phyloP scores from a whole-genome alignment of 306 rosid genomes.

The Glycyrrhiza uralensis region DNA sequence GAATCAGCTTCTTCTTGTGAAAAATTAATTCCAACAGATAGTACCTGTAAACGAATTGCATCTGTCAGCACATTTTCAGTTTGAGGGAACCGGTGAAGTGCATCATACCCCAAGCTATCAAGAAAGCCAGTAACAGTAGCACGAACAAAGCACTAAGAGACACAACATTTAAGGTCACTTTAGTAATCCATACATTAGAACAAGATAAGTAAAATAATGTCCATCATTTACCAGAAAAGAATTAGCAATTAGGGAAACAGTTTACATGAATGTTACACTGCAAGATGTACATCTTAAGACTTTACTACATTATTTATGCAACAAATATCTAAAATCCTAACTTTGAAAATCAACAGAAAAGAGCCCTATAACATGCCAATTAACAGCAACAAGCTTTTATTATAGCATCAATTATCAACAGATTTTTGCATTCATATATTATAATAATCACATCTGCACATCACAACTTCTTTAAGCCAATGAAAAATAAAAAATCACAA shows the following conservation, averaged over 20 bases:
- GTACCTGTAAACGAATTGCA: constrained; percentile 83
- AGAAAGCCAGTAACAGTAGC: constrained; percentile 58
- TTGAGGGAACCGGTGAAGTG: constrained; percentile 37
- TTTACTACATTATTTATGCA: not conserved
- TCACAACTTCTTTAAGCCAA: not conserved
- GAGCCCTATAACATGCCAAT: not conserved
- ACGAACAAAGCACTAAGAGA: constrained; percentile 75
- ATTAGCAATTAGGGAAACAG: not conserved
- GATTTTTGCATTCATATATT: not conserved
- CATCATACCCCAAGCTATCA: constrained; percentile 37
- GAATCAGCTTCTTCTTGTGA: not conserved
- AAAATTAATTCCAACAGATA: constrained; percentile 6
- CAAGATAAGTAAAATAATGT: constrained; percentile 20
- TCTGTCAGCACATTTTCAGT: constrained; percentile 58
- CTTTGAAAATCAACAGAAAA: not conserved
- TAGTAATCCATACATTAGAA: constrained; percentile 17
- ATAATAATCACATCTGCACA: not conserved
- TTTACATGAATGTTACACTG: not conserved
- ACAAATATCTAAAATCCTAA: constrained; percentile 2
- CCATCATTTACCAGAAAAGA: constrained; percentile 13
- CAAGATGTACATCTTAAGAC: constrained; percentile 4
- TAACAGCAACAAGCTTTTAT: not conserved
- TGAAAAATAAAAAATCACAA: not conserved
- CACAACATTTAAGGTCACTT: constrained; percentile 30
- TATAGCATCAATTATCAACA: not conserved